Base-by-base conservation (phyloP, 495 filamentous ascomycete species). In the Penicillium argentinense region DNA sequence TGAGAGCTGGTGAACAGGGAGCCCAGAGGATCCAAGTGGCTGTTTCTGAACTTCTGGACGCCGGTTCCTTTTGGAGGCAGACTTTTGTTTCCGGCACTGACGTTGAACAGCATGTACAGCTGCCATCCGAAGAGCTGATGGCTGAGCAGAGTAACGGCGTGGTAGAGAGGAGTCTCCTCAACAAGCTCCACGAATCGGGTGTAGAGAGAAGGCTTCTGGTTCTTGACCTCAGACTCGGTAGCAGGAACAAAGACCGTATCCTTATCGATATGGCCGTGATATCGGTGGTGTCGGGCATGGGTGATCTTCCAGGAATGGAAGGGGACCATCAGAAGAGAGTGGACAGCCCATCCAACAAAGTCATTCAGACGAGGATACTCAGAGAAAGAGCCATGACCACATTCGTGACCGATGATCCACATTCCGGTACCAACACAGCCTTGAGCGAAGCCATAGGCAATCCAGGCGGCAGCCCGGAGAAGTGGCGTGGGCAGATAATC, bases 231-330 rank as follows among this genome's bases (percentile, higher is more conserved):
- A 14, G 71, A 54, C 4, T 71, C 64, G 2, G 71, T 76, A 44
- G 64, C 59, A 12, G 81, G 81, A 5, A 84, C 78, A 45, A 82
- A 83, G 25, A 76, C 79, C 34, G 75, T 78, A 45, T 83, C 81
- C 56, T 75, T 75, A 23, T 82, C 75, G 42, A 80, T 77, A 57
- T 84, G 72, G 13, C 74, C 77, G 14, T 80, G 80, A 46, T 75
- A 76, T 43, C 78, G 86, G 72, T 89, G 85, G 64, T 89, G 85
- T 47, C 83, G 81, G 54, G 78, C 78, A 51, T 89, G 85, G 42
- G 82, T 85, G 59, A 86, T 81, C 68, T 87, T 82, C 85, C 85
- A 89, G 21, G 82, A 86, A 69, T 85, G 86, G 69, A 84, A 89
- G 1, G 85, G 85, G 4, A 87, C 84, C 49, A 85, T 71, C 9